Conservation (phyloP, 768 basidiomycete genomes). For the Panaeolus cyanescens region DNA sequence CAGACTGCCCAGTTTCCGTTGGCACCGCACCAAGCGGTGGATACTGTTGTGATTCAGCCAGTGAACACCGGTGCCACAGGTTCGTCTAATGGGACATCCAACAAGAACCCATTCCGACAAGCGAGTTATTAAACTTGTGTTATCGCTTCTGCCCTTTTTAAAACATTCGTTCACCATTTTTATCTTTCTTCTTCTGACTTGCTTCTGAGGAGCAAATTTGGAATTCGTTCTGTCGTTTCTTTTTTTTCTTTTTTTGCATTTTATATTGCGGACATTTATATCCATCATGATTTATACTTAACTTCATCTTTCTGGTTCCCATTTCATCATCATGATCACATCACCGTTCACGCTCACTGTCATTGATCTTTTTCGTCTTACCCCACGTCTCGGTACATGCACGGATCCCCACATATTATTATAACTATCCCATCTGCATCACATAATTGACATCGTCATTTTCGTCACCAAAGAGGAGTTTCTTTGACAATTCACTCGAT, state of each 20-base stretch:
- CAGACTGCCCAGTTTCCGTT: conserved; percentile 9
- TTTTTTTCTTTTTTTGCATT: background rate
- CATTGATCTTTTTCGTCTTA: background rate
- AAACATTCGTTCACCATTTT: background rate
- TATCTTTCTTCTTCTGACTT: background rate
- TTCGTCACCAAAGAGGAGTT: background rate
- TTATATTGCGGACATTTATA: background rate
- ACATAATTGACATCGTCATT: background rate
- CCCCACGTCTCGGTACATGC: conserved; percentile 1
- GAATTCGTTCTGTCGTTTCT: conserved; percentile 1
- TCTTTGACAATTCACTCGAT: background rate
- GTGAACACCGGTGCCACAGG: conserved; percentile 24
- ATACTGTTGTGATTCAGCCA: conserved; percentile 24
- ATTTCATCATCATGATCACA: background rate
- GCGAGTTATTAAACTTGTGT: conserved; percentile 13
- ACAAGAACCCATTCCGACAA: conserved; percentile 29
- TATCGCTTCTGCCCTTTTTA: background rate
- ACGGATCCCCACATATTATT: background rate
- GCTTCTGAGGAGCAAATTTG: conserved; percentile 1
- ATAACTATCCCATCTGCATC: background rate
- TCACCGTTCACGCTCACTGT: background rate
- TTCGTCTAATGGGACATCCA: conserved; percentile 14
- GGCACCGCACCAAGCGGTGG: conserved; percentile 9
- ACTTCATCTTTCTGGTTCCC: background rate
- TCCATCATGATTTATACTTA: background rate